Evolutionary conservation across 495 filamentous ascomycete species (phyloP).

Genomic region (Collariella sp.): DNA sequence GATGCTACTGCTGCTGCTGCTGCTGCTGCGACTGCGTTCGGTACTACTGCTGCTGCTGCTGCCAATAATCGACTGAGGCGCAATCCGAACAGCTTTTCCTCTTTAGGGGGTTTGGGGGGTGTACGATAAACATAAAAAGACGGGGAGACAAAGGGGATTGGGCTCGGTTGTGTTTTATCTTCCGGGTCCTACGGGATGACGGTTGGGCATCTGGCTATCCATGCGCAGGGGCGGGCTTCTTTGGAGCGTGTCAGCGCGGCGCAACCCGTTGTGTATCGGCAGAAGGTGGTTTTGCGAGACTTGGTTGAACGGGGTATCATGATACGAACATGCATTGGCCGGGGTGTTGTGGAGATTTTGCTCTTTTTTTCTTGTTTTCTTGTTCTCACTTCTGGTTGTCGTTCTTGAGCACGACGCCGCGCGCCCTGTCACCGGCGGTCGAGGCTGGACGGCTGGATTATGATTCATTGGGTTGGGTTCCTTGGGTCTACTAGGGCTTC

Average conservation of each 20-base stretch:
- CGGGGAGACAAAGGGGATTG: slow-evolving; percentile 1
- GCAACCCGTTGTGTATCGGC: slow-evolving; percentile 7
- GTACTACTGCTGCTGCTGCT: slow-evolving; percentile 12
- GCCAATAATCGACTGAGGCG: slow-evolving; percentile 25
- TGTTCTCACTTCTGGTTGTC: neutral
- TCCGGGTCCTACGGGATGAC: neutral
- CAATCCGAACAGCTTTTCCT: slow-evolving; percentile 18
- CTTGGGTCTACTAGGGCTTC: neutral
- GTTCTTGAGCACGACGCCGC: neutral
- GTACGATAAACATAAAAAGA: slow-evolving; percentile 28
- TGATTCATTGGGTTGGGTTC: neutral
- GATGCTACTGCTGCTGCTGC: slow-evolving; percentile 13
- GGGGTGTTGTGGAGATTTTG: slow-evolving; percentile 22
- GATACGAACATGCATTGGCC: slow-evolving; percentile 28
- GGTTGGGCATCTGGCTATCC: neutral
- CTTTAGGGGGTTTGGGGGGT: slow-evolving; percentile 8
- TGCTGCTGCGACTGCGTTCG: slow-evolving; percentile 18
- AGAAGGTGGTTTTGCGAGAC: neutral
- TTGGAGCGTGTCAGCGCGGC: neutral
- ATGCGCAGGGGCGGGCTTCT: neutral
- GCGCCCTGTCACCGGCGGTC: neutral
- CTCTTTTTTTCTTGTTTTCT: slow-evolving; percentile 16
- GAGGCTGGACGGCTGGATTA: neutral
- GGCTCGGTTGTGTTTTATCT: slow-evolving; percentile 4
- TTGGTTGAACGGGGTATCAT: slow-evolving; percentile 11